phyloP scores from a whole-genome alignment of 2,329 filamentous ascomycete genomes.

The Alternaria ventricosa region DNA sequence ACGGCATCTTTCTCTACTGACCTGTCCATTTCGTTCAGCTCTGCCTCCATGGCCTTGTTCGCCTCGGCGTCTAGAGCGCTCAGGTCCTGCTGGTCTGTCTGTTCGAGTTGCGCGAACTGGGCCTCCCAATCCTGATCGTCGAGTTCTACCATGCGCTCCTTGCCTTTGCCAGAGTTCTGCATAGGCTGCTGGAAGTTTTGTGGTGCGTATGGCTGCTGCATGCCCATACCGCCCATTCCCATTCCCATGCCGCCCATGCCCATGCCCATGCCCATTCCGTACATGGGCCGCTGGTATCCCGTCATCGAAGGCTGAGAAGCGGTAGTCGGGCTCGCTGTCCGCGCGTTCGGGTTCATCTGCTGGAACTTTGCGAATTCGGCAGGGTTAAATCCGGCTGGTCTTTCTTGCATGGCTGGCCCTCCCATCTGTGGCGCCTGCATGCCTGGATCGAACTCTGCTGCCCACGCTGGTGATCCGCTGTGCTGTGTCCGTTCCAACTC shows the following conservation, averaged over 20 bases:
- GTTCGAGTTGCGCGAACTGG: slow-evolving; percentile 88
- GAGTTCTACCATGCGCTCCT: slow-evolving; percentile 82
- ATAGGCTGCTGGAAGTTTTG: slow-evolving; percentile 56
- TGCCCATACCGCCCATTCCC: slow-evolving; percentile 57
- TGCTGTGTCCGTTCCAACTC: slow-evolving; percentile 65
- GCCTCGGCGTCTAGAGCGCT: slow-evolving; percentile 66
- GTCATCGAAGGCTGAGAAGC: slow-evolving; percentile 51
- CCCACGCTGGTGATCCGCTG: slow-evolving; percentile 66
- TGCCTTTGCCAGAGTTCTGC: slow-evolving; percentile 73
- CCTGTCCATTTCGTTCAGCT: slow-evolving; percentile 89
- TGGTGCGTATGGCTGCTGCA: slow-evolving; percentile 50
- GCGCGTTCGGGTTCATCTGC: slow-evolving; percentile 64
- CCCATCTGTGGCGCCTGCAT: slow-evolving; percentile 71
- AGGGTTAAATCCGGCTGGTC: slow-evolving; percentile 67
- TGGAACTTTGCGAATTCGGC: slow-evolving; percentile 90
- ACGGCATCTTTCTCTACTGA: slow-evolving; percentile 76
- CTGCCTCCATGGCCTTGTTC: slow-evolving; percentile 78
- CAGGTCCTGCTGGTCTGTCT: slow-evolving; percentile 62
- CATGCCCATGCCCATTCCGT: slow-evolving; percentile 52
- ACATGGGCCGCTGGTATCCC: slow-evolving; percentile 63
- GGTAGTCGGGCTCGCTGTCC: slow-evolving; percentile 65
- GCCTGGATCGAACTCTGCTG: slow-evolving; percentile 67
- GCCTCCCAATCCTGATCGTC: slow-evolving; percentile 96
- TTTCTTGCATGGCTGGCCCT: slow-evolving; percentile 71
- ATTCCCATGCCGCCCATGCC: slow-evolving; percentile 55